Evolutionary conservation across 148 eudicot species (phyloP), one percentile per base, ranked within the genome.

Genomic region (Cornus florida): DNA sequence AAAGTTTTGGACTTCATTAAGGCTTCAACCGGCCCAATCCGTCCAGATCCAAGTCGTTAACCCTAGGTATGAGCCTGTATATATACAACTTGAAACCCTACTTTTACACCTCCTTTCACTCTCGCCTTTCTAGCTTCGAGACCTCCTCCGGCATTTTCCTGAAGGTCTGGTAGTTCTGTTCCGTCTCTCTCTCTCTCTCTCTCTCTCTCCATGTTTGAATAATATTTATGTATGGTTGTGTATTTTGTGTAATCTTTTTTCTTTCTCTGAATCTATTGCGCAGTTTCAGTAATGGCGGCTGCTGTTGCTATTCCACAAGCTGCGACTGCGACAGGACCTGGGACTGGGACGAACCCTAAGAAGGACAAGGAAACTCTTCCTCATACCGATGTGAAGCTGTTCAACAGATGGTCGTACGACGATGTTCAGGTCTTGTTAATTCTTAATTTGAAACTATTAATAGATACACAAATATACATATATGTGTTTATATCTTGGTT

Each of bases 401-500:
- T 83, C 74, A 83, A 83, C 77, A 78, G 80, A 32, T 83, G 86
- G 86, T 64, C 73, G 6, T 83, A 83, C 23, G 86, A 79, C 59
- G 86, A 68, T 10, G 86, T 79, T 76, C 77, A 79, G 86, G 86
- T 79, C 6, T 57, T 57, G 9, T 16, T 73, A 10, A 28, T 28
- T 22, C 5, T 8, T 53, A 4, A 22, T 6, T 7, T 10, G 10
- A 3, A 22, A 9, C 20, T 53, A 73, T 53, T 31, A 43, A 43
- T 6, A 43, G 4, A 6, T 43, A 19, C 32, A 13, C 19, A n/a
- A 20, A 5, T 62, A 2, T 62, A 6, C 3, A 17, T 62, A 0
- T 62, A 5, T 20, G 23, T 62, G 38, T 35, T 4, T 35, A 3
- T 62, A 62, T 50, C 3, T 46, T 72, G 6, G 11, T 72, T 43